Conservation (phyloP, 768 basidiomycete genomes). For the Trametes maxima region DNA sequence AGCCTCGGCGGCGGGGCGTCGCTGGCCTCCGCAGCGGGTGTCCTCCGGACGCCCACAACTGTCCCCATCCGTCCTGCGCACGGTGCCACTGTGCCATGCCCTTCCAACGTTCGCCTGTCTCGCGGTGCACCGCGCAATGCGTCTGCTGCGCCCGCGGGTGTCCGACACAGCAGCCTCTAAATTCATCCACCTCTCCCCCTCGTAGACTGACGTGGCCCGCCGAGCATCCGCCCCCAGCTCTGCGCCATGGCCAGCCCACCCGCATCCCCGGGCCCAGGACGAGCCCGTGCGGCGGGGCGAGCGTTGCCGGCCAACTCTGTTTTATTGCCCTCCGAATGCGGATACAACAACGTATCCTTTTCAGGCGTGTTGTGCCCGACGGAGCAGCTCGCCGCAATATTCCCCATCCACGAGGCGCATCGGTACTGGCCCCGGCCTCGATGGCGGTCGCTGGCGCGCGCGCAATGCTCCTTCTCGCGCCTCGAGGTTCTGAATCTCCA, state of each 20-base stretch:
- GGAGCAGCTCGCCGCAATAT: conserved; percentile 21
- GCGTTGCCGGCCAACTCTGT: conserved; percentile 12
- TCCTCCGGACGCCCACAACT: neutral
- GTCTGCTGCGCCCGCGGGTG: too few relatives aligned
- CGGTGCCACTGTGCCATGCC: neutral
- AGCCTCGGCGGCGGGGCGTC: too few relatives aligned
- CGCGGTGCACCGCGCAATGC: too few relatives aligned
- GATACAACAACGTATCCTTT: conserved; percentile 19
- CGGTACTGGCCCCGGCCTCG: neutral
- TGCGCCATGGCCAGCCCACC: neutral
- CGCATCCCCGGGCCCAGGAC: neutral
- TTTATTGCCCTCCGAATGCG: conserved; percentile 8
- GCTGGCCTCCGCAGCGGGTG: neutral
- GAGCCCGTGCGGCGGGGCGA: neutral
- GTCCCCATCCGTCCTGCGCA: neutral
- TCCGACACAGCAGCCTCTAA: neutral
- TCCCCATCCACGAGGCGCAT: conserved; percentile 10
- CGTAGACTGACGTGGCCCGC: neutral
- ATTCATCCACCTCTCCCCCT: neutral
- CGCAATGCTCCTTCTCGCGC: neutral
- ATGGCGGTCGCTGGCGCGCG: neutral
- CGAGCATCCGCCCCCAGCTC: neutral
- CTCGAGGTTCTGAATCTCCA: neutral
- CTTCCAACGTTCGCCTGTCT: too few relatives aligned
- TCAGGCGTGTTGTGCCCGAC: conserved; percentile 12